Evolutionary conservation across 2,329 filamentous ascomycete species (phyloP), one percentile per base, ranked within the genome.

Genomic region (Fusarium brachygibbosum): DNA sequence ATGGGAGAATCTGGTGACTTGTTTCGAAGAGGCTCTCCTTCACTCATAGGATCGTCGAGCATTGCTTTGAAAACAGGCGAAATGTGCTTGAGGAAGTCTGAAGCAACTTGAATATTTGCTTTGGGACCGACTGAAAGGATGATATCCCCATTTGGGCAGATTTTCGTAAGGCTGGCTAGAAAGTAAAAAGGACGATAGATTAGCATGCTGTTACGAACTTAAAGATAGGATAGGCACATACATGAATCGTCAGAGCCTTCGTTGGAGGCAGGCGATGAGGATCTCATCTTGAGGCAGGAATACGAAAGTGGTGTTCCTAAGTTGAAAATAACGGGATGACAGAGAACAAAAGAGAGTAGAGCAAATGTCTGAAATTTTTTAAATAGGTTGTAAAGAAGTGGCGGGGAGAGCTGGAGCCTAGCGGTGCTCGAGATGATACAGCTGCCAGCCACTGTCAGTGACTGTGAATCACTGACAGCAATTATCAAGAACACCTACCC

Each of bases 11-110:
- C 1, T 1, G 16, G 13, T n/a, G 6, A 2, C 5, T 6, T 17
- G 9, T 53, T 58, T 12, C n/a, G 38, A 13, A 53, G n/a, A 21
- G n/a, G 14, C 16, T 44, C n/a, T 2, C 31, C 55, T 41, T 45
- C 48, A 1, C 4, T 9, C 46, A 31, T 44, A 0, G 17, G 11
- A 3, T 32, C 25, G 6, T 34, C 3, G 1, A 62, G 17, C 54
- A 59, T 59, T 29, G 17, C 32, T 12, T 32, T 12, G 8, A 63
- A 63, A 8, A 63, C 46, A 13, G 46, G 55, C 3, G 59, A 54
- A 10, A 45, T 10, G 5, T 34, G 25, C 28, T 40, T 9, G 2
- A 63, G 48, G 13, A 63, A 59, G 14, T 29, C 34, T 10, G 31
- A 40, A 13, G 41, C 4, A 10, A 63, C 55, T n/a, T 32, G 46